Evolutionary conservation across 352 stramenopile genomes (phyloP).

Genomic region (Detonula confervacea): DNA sequence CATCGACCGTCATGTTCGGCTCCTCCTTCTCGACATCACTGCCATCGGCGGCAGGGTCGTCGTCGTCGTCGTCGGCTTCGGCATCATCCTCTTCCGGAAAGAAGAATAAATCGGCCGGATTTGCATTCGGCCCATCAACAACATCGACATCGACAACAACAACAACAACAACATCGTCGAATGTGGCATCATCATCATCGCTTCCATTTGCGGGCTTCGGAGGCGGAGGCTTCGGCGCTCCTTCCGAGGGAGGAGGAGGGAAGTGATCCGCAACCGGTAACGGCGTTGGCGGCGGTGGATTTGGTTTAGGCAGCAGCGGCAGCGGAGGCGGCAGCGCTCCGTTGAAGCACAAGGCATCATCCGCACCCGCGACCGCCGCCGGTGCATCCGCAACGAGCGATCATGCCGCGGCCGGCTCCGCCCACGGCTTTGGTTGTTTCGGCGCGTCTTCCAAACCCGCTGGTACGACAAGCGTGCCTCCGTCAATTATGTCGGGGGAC

Average conservation of each 20-base stretch:
- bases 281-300: background rate
- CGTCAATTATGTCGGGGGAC: too few relatives aligned
- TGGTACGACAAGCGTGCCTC: too few relatives aligned
- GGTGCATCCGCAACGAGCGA: background rate
- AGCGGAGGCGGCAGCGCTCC: background rate
- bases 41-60: conserved; percentile 1
- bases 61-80: conserved; percentile 3
- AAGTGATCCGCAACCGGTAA: background rate
- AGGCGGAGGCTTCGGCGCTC: background rate
- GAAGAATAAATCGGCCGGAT: too few relatives aligned
- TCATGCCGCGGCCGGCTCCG: background rate
- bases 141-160: background rate
- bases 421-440: background rate
- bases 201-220: background rate
- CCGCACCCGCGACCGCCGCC: background rate
- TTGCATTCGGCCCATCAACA: background rate
- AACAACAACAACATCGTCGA: too few relatives aligned
- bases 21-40: conserved; percentile 28
- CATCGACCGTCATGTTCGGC: conserved; percentile 19
- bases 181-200: too few relatives aligned
- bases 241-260: background rate
- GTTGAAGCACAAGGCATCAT: background rate
- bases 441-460: too few relatives aligned
- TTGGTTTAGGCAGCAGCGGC: background rate
- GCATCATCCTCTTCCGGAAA: too few relatives aligned